Evolutionary conservation across 2,329 filamentous ascomycete genomes (phyloP), one percentile per base, ranked within the genome.

Genomic region (Calonectria multiphialidica): DNA sequence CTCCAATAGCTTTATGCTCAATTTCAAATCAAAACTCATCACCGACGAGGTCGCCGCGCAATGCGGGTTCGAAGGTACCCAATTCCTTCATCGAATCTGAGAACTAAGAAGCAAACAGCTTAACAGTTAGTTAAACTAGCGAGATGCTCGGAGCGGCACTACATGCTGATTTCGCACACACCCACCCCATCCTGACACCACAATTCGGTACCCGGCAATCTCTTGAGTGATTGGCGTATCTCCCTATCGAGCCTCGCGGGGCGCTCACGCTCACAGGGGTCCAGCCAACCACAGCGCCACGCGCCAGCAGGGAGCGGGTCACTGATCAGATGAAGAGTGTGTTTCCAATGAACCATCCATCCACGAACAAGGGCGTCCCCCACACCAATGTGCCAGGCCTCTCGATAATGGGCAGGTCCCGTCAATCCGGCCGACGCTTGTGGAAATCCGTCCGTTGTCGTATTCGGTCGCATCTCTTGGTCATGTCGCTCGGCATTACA

Each of bases 271-370:
- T 66, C 45, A 10, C 30, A 28, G 18, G 44, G 37, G 35, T 42
- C 10, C 23, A 61, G 4, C 68, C 68, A 66, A 55, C 65, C 50
- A 66, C n/a, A 30, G 23, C n/a, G 33, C 21, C 8, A 25, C 25
- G 18, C 37, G 28, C 6, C 18, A 44, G 33, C 62, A 59, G 45
- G 62, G 68, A 55, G 42, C 53, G 68, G 62, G 62, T 53, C 53
- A 25, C 47, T 33, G 55, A 62, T 55, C 69, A 71, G 63, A 67
- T 71, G 68, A 59, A 70, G 50, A 47, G 68, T 45, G 44, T 45
- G 57, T 55, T 45, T 53, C 47, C 18, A 33, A 65, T 53, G 68
- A 71, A 71, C 47, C 55, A 68, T 67, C 40, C 69, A 71, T 67
- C 59, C 57, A 62, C 40, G 23, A 62, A 57, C 53, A 47, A 61